These are phyloP conservation scores for Fonsecaea pedrosoi DNA, from an alignment of 2,329 filamentous ascomycete species.

Conservation along the genomic window DNA sequence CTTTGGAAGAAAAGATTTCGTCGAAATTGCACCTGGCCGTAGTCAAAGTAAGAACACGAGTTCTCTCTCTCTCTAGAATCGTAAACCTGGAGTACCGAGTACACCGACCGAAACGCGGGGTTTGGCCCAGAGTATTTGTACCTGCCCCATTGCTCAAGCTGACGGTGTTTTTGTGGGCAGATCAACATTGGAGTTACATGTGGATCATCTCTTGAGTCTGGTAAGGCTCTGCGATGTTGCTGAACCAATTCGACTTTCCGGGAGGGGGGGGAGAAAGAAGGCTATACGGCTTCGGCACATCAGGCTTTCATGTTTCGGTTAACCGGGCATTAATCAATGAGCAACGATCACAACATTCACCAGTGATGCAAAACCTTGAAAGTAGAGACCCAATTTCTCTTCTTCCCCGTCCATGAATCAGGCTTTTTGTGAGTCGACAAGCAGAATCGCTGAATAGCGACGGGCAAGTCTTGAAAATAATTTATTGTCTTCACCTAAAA, in stretches of 20 bases:
- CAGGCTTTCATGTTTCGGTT: background rate
- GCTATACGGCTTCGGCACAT: conserved; percentile 20
- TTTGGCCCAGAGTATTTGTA: conserved; percentile 17
- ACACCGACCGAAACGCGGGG: conserved; percentile 9
- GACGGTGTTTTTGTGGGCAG: conserved; percentile 5
- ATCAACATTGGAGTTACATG: conserved; percentile 15
- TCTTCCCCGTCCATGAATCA: background rate
- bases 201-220: conserved; percentile 18
- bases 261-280: background rate
- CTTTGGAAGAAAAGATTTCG: background rate
- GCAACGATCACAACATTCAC: background rate
- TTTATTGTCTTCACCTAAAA: background rate
- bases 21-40: background rate
- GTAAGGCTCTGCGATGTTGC: conserved; percentile 5
- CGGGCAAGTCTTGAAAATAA: background rate
- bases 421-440: background rate
- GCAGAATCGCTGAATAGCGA: background rate
- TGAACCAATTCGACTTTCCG: conserved; percentile 8
- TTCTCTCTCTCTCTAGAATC: conserved; percentile 11
- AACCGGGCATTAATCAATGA: background rate
- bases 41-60: conserved; percentile 7
- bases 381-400: background rate
- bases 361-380: background rate
- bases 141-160: conserved; percentile 7
- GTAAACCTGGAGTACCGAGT: conserved; percentile 15